Evolutionary conservation across 1,139 yeast genomes (phyloP).

Genomic region (Debaryomyces psychrophilus): DNA sequence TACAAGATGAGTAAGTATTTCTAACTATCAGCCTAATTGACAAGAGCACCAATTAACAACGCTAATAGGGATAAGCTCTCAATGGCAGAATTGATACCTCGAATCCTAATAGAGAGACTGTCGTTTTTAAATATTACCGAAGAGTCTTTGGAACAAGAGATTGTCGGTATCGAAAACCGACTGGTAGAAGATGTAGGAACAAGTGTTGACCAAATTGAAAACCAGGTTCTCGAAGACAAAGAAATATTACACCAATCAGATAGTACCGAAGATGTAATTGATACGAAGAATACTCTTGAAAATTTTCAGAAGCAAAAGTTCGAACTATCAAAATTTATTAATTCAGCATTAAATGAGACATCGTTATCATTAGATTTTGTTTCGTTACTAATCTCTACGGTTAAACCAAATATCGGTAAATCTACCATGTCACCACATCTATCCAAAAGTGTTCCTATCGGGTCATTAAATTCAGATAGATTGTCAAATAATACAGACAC

Average conservation of each 20-base stretch:
- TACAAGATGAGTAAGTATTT: conserved; percentile 43
- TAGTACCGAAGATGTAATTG: conserved; percentile 14
- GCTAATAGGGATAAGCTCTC: conserved; percentile 36
- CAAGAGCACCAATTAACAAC: conserved; percentile 17
- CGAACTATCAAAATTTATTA: conserved; percentile 59
- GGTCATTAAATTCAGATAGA: conserved; percentile 74
- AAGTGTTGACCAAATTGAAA: conserved; percentile 13
- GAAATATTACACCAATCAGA: conserved; percentile 9
- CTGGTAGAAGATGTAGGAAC: conserved; percentile 4
- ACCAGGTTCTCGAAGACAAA: conserved; percentile 8
- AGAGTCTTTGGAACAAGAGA: conserved; percentile 42
- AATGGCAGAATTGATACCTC: conserved; percentile 46
- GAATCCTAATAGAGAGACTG: conserved; percentile 41
- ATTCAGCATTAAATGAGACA: conserved; percentile 81
- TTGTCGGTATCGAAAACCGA: conserved; percentile 13
- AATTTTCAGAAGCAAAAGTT: conserved; percentile 58
- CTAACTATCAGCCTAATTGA: not conserved
- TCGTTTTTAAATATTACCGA: conserved; percentile 58
- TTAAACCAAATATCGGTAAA: conserved; percentile 81
- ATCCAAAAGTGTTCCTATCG: conserved; percentile 74
- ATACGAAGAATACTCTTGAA: conserved; percentile 36
- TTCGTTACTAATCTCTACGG: conserved; percentile 77
- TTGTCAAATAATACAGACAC: conserved; percentile 30
- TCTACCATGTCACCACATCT: conserved; percentile 90
- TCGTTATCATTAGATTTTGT: conserved; percentile 87